Conservation (phyloP, 2,329 filamentous ascomycete genomes). For the Claviceps maximensis region DNA sequence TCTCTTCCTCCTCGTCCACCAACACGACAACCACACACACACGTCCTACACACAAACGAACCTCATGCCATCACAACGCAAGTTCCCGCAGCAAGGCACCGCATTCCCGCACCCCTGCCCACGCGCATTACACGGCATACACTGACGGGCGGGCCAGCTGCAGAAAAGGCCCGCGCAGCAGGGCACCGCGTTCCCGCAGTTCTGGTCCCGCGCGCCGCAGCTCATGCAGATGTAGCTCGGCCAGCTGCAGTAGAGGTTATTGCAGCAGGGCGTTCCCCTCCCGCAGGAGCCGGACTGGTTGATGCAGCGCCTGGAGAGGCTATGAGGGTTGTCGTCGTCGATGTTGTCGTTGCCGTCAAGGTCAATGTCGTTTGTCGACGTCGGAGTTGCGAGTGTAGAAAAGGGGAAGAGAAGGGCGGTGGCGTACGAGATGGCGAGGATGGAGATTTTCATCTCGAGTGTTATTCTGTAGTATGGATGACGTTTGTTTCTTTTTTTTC, state of each 20-base stretch:
- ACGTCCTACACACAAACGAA: background rate
- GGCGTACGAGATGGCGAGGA: background rate
- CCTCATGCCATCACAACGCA: background rate
- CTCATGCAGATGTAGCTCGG: background rate
- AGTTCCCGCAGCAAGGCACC: background rate
- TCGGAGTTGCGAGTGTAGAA: background rate
- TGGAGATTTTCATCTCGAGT: background rate
- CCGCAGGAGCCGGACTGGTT: background rate
- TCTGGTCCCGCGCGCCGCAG: background rate
- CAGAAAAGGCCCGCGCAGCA: background rate
- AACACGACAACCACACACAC: background rate
- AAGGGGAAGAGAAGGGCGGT: background rate
- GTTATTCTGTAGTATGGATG: background rate
- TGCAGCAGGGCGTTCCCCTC: background rate
- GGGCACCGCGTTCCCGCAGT: background rate
- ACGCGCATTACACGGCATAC: background rate
- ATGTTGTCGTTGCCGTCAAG: too few relatives aligned
- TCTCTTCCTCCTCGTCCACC: background rate
- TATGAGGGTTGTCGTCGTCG: background rate
- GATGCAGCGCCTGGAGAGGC: background rate
- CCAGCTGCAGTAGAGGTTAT: conserved; percentile 3
- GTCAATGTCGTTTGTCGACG: background rate
- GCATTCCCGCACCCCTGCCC: background rate
- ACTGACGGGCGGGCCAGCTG: background rate
- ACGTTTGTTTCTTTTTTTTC: background rate